These are phyloP conservation scores for Rhynchosporium graminicola DNA, from an alignment of 2,329 filamentous ascomycete genomes.

Conservation along the genomic window DNA sequence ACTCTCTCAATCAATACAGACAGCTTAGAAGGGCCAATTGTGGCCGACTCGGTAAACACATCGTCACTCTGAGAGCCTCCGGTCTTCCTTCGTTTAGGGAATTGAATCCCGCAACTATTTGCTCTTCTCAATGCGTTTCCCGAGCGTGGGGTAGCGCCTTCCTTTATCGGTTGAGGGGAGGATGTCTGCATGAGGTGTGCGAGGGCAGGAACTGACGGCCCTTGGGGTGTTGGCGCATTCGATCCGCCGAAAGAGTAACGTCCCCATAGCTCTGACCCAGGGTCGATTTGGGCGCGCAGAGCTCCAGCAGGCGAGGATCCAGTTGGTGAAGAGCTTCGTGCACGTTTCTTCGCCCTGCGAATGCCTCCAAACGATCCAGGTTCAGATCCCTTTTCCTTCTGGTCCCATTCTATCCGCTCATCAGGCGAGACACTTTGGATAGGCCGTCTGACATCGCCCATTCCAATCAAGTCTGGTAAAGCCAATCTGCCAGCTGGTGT, in stretches of 20 bases:
- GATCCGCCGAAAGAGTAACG: slow-evolving; percentile 60
- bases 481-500: slow-evolving; percentile 56
- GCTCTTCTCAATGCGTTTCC: slow-evolving; percentile 60
- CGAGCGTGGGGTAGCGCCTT: slow-evolving; percentile 44
- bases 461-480: slow-evolving; percentile 59
- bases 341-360: slow-evolving; percentile 57
- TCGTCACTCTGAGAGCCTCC: slow-evolving; percentile 44
- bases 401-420: slow-evolving; percentile 62
- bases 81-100: slow-evolving; percentile 68
- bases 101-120: slow-evolving; percentile 68
- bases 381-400: slow-evolving; percentile 47
- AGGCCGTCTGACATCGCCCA: slow-evolving; percentile 43
- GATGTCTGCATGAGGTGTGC: slow-evolving; percentile 70
- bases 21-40: slow-evolving; percentile 55
- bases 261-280: slow-evolving; percentile 76
- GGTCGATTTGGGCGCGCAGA: slow-evolving; percentile 68
- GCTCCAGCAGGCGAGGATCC: slow-evolving; percentile 60
- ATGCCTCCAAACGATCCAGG: slow-evolving; percentile 50
- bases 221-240: slow-evolving; percentile 34
- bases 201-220: slow-evolving; percentile 53
- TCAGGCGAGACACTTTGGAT: slow-evolving; percentile 57
- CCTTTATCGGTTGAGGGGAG: slow-evolving; percentile 62
- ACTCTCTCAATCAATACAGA: slow-evolving; percentile 68
- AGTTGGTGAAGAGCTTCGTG: slow-evolving; percentile 71
- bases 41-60: slow-evolving; percentile 42